Evolutionary conservation across 2,329 filamentous ascomycete species (phyloP), one percentile per base, ranked within the genome.

Genomic region (Eurotiales sp.): DNA sequence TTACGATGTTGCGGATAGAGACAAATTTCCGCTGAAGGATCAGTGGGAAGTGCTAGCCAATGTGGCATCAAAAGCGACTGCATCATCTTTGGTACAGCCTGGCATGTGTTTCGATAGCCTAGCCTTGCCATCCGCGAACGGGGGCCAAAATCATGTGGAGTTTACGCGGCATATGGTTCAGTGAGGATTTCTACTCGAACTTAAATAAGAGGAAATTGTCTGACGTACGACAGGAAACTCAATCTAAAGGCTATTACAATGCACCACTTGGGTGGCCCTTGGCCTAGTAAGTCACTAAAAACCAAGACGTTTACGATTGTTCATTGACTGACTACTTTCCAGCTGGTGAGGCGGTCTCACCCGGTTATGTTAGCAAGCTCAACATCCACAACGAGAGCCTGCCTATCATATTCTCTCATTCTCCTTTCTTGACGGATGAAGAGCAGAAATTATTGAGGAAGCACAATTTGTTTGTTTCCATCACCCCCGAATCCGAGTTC

Each of bases 401-500:
- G 10, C 41, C 23, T 8, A 17, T 44, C 14, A n/a, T 44, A 7
- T 29, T 44, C n/a, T 44, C 41, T 3, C 41, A 44, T 22, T 12
- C 41, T 0, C 22, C 22, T 15, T 44, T 27, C n/a, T 23, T 30
- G 4, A 44, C 41, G 7, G 29, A n/a, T 8, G 21, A 44, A 23
- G 41, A 75, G 12, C 66, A 67, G 0, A 48, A 62, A 1, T 66
- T 79, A 0, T 70, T 83, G 1, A 75, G 77, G 10, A 53, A 63
- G 0, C 72, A 72, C 2, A 77, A 82, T 62, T 74, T 81, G 46
- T 77, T 77, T 63, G 64, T 83, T 37, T 79, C 78, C 46, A 79
- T 79, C 52, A 83, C 81, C 0, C 78, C 79, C 1, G 81, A 84
- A 58, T 80, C 77, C 0, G 80, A 83, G 58, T 76, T 80, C 70